Percentiles rank a stretch among this genome's conserved stretches.
Conservation (phyloP, 2,329 filamentous ascomycete genomes). For the Aureobasidium subglaciale region DNA sequence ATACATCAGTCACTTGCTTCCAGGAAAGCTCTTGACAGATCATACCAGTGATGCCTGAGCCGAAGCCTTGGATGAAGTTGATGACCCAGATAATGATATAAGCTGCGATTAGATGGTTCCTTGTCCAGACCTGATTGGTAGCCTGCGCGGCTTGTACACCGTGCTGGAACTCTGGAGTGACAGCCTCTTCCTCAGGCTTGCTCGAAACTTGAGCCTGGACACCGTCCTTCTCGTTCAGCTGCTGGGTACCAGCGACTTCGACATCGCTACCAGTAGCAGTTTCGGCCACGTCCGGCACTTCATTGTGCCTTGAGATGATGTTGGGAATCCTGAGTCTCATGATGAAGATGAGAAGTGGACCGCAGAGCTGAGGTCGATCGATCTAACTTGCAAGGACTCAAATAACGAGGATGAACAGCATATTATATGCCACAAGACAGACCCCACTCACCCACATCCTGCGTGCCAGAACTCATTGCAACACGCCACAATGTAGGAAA, state of each 20-base stretch:
- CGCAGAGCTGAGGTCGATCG: neutral
- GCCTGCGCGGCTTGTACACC: constrained; percentile 36
- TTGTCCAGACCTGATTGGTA: constrained; percentile 35
- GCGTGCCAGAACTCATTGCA: neutral
- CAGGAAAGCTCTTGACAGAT: constrained; percentile 4
- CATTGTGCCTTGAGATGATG: neutral
- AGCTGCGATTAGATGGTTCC: constrained; percentile 30
- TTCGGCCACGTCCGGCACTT: neutral
- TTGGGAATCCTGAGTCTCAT: constrained; percentile 15
- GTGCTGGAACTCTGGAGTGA: constrained; percentile 25
- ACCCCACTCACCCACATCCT: neutral
- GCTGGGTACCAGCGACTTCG: neutral
- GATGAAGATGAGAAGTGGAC: neutral
- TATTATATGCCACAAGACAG: neutral
- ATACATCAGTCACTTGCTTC: neutral
- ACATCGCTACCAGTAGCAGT: constrained; percentile 12
- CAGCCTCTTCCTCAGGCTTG: neutral
- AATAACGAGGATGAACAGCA: neutral
- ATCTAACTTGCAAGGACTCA: constrained; percentile 8
- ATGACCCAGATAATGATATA: constrained; percentile 42
- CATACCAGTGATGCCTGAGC: constrained; percentile 35
- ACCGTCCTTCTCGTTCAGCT: constrained; percentile 1
- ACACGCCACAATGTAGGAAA: neutral
- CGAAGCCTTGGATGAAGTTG: constrained; percentile 44
- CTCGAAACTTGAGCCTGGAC: neutral